phyloP scores from a whole-genome alignment of 495 filamentous ascomycete genomes.

The Astrothelium macrocarpum region DNA sequence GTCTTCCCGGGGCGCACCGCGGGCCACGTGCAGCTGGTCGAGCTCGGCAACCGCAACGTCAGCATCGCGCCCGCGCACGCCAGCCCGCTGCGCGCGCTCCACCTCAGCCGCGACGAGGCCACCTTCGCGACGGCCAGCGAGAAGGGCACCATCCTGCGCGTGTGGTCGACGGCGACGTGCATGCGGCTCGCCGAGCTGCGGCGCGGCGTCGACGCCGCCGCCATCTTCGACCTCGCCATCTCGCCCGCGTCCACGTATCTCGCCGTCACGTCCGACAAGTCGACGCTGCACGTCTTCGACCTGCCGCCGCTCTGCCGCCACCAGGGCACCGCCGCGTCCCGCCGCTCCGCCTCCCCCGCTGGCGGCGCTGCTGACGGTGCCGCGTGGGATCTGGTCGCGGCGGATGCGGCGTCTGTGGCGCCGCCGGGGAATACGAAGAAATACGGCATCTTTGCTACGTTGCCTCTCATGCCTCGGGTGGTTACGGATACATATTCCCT shows the following conservation, averaged over 20 bases:
- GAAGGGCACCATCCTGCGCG: slow-evolving; percentile 81
- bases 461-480: slow-evolving; percentile 67
- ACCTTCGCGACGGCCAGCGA: slow-evolving; percentile 87
- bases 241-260: slow-evolving; percentile 68
- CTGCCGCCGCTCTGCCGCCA: slow-evolving; percentile 34
- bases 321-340: no score
- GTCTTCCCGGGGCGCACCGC: slow-evolving; percentile 75
- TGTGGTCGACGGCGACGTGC: slow-evolving; percentile 69
- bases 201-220: slow-evolving; percentile 78
- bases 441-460: slow-evolving; percentile 69
- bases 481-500: slow-evolving; percentile 84
- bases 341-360: background rate
- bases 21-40: slow-evolving; percentile 88
- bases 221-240: slow-evolving; percentile 78
- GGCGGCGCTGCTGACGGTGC: background rate
- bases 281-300: slow-evolving; percentile 88
- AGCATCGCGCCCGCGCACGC: slow-evolving; percentile 92
- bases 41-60: slow-evolving; percentile 70
- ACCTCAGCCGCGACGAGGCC: slow-evolving; percentile 69
- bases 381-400: background rate
- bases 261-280: slow-evolving; percentile 95
- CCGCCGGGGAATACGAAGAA: slow-evolving; percentile 43
- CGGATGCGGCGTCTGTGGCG: no score
- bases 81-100: slow-evolving; percentile 65
- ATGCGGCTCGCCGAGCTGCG: slow-evolving; percentile 73